These are phyloP conservation scores for Anthracocystis panici-leucophaei DNA, from an alignment of 1,284 basidiomycete species.

Conservation along the genomic window DNA sequence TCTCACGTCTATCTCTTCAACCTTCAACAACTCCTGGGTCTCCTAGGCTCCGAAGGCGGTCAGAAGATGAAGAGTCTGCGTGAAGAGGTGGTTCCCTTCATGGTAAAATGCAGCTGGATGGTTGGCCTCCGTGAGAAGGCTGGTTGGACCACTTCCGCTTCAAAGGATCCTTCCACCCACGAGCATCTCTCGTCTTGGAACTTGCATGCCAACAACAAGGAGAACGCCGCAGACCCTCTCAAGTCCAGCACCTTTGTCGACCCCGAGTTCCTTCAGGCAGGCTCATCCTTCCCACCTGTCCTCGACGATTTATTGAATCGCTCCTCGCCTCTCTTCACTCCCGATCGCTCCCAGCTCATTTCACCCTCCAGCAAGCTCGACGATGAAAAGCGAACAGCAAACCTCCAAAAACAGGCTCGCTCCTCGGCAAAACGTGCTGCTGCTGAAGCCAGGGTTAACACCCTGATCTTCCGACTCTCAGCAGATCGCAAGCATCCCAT, in stretches of 20 bases:
- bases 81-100: slow-evolving; percentile 65
- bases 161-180: slow-evolving; percentile 8
- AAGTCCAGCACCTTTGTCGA: slow-evolving; percentile 47
- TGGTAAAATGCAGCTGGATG: slow-evolving; percentile 66
- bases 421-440: slow-evolving; percentile 26
- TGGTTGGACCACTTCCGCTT: slow-evolving; percentile 45
- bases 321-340: slow-evolving; percentile 40
- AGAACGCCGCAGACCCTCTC: slow-evolving; percentile 12
- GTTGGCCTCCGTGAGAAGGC: slow-evolving; percentile 60
- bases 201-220: slow-evolving; percentile 13
- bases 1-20: slow-evolving; percentile 64
- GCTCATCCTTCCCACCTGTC: slow-evolving; percentile 22
- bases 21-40: slow-evolving; percentile 51
- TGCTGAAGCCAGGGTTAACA: slow-evolving; percentile 33
- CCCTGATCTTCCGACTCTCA: slow-evolving; percentile 44
- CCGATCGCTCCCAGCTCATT: slow-evolving; percentile 28
- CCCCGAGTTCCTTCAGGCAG: slow-evolving; percentile 36
- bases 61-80: slow-evolving; percentile 62
- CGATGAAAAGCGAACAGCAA: slow-evolving; percentile 2
- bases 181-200: slow-evolving; percentile 25
- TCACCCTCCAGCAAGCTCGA: slow-evolving; percentile 23
- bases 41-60: slow-evolving; percentile 50
- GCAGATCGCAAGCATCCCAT: slow-evolving; percentile 42
- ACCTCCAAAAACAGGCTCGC: slow-evolving; percentile 14
- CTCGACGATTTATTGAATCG: slow-evolving; percentile 25